These are phyloP conservation scores for Crithidia mellificae DNA, from an alignment of 208 protist species.

Conservation along the genomic window DNA sequence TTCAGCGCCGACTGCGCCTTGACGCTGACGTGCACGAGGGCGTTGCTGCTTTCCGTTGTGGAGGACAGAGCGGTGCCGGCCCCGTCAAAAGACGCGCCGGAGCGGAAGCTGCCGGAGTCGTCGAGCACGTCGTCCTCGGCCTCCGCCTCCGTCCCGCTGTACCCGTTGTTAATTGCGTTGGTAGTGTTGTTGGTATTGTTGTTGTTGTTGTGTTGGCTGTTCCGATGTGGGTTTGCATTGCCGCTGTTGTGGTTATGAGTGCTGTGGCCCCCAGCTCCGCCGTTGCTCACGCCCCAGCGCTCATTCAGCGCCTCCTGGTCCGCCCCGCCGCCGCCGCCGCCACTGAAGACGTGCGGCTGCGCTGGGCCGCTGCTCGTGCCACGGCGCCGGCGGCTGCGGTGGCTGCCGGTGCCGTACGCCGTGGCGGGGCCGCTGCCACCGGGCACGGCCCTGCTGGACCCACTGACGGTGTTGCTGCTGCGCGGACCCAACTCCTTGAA, in stretches of 20 bases:
- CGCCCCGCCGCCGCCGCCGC: too few species aligned
- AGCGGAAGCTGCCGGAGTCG: slow-evolving; percentile 27
- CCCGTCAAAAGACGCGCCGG: slow-evolving; percentile 18
- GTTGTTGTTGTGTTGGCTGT: too few species aligned
- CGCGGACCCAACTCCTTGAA: slow-evolving; percentile 30
- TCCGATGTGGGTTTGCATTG: too few species aligned
- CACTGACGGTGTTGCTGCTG: not conserved
- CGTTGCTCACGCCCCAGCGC: slow-evolving; percentile 18
- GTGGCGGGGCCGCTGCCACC: slow-evolving; percentile 1
- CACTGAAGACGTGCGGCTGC: too few species aligned
- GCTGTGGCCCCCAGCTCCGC: not conserved
- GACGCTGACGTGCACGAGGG: slow-evolving; percentile 17
- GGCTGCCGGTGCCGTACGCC: not conserved
- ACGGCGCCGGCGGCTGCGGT: slow-evolving; percentile 18
- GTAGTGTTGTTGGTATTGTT: slow-evolving; percentile 11
- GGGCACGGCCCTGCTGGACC: not conserved
- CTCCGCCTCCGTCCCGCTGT: slow-evolving; percentile 32
- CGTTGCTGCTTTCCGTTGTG: slow-evolving; percentile 20
- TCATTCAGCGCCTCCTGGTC: slow-evolving; percentile 7
- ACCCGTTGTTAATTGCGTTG: too few species aligned
- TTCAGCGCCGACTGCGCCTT: slow-evolving; percentile 34
- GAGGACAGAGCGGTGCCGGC: slow-evolving; percentile 13
- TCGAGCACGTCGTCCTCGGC: slow-evolving; percentile 29
- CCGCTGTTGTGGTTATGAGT: too few species aligned
- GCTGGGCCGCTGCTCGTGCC: slow-evolving; percentile 9